Base-by-base conservation (phyloP, 1,139 yeast genomes). In the Candida tunisiensis region DNA sequence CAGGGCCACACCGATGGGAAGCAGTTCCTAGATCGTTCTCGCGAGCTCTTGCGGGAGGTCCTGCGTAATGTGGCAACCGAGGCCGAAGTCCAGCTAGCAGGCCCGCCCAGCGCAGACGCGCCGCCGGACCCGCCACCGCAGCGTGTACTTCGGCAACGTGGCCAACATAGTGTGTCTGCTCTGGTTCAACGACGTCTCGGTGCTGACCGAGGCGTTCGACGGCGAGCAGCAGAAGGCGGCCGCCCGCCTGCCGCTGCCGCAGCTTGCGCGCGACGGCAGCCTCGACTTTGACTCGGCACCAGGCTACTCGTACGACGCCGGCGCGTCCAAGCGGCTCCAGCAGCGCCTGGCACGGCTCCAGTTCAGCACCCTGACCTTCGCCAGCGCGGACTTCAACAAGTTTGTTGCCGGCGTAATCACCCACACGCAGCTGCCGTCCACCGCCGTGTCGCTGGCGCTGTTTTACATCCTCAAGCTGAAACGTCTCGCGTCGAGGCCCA, bases 381-480 rank as follows among this genome's bases (percentile, higher is more conserved):
- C 47, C 2, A 29, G 37, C 9, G 15, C 26, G 6, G 31, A 32
- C 9, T 44, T 40, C 29, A 32, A 40, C 25, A 34, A 38, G 25
- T 51, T 47, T 33, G 40, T 46, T 10, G 21, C 33, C n/a, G 35
- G 35, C 12, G 38, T 53, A 5, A 38, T 53, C 19, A 32, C 38
- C 25, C 44, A 49, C 19, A 48, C 57, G 8, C 47, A 46, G 27
- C 39, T 55, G 15, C 50, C 58, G 3, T 44, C 46, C 14, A 38
- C 49, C 5, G 51, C 53, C 2, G 47, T 53, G 21, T 43, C 49
- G 9, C 39, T 49, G 18, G 57, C 60, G 0, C 34, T 55, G 22
- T 40, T 50, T 17, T 53, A 52, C 40, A 41, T 55, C 27, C 34
- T 36, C 25, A 42, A 56, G 6, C 45, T 51, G 28, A 48, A 53